Conservation (phyloP, 129 eudicot genomes). For the Deinandra increscens region DNA sequence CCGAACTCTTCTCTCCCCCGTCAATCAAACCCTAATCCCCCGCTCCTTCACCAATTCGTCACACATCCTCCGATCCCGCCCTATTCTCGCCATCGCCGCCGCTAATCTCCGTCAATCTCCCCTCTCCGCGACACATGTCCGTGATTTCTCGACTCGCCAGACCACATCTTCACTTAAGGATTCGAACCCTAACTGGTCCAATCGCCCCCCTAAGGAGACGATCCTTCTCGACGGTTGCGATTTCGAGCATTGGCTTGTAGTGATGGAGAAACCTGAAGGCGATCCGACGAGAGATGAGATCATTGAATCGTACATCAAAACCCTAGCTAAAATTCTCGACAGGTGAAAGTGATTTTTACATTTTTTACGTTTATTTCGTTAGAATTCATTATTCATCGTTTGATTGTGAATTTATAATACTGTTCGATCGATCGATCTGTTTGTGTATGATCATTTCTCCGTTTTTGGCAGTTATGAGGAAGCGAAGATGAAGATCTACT, state of each 20-base stretch:
- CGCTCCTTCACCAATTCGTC: slow-evolving; percentile 39
- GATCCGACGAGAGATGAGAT: slow-evolving; percentile 77
- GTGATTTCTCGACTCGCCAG: slow-evolving; percentile 60
- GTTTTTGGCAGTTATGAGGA: slow-evolving; percentile 62
- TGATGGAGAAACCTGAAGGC: slow-evolving; percentile 72
- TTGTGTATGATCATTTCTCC: background rate
- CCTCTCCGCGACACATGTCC: slow-evolving; percentile 20
- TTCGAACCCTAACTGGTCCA: slow-evolving; percentile 86
- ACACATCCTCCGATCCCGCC: slow-evolving; percentile 52
- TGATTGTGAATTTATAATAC: background rate
- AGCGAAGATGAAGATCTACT: slow-evolving; percentile 90
- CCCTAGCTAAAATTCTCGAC: slow-evolving; percentile 68
- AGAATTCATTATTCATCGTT: background rate
- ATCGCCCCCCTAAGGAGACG: slow-evolving; percentile 94
- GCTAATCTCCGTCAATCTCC: slow-evolving; percentile 29
- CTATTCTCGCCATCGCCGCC: slow-evolving; percentile 41
- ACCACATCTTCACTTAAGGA: slow-evolving; percentile 69
- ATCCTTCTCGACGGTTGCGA: slow-evolving; percentile 89
- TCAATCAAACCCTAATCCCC: slow-evolving; percentile 34
- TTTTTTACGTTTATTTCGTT: background rate
- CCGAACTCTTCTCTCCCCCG: slow-evolving; percentile 47
- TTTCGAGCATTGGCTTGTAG: slow-evolving; percentile 96
- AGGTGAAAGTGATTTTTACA: slow-evolving; percentile 36
- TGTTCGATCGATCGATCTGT: background rate
- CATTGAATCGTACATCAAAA: slow-evolving; percentile 66